phyloP scores from a whole-genome alignment of 176 grass and related monocot genomes.

The Carex scoparia region DNA sequence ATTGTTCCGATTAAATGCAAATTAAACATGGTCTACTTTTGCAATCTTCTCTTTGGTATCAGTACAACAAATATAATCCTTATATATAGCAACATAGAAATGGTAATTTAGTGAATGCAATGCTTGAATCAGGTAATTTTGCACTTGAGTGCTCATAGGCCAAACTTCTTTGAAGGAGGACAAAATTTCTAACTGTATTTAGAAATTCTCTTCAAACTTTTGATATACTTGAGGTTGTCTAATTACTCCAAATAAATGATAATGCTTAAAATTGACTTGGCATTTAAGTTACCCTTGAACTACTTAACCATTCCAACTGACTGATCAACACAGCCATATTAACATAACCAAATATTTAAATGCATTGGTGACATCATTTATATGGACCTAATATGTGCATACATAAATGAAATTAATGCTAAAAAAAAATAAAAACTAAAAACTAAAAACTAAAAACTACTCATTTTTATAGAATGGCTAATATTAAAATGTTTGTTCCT shows the following conservation, averaged over 20 bases:
- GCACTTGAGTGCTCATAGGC: background rate
- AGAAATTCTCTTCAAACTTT: background rate
- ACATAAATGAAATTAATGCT: too few relatives aligned
- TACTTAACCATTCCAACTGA: conserved; percentile 15
- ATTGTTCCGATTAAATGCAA: background rate
- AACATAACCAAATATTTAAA: background rate
- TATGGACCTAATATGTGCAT: background rate
- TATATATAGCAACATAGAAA: background rate
- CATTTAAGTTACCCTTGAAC: conserved; percentile 6
- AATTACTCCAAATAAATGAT: background rate
- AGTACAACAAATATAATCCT: background rate
- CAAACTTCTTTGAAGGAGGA: background rate
- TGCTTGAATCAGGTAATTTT: background rate
- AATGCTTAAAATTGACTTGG: background rate
- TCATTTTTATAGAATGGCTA: too few relatives aligned
- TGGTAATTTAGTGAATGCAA: background rate
- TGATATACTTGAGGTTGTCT: background rate
- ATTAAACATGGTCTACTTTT: background rate
- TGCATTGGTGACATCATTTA: conserved; percentile 5
- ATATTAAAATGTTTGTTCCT: too few relatives aligned
- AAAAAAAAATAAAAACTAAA: too few relatives aligned
- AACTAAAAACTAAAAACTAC: too few relatives aligned
- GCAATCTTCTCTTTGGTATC: background rate
- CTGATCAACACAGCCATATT: background rate
- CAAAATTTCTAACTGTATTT: background rate